These are phyloP conservation scores for Dactylonectria macrodidyma DNA, from an alignment of 2,329 filamentous ascomycete species.

Conservation along the genomic window DNA sequence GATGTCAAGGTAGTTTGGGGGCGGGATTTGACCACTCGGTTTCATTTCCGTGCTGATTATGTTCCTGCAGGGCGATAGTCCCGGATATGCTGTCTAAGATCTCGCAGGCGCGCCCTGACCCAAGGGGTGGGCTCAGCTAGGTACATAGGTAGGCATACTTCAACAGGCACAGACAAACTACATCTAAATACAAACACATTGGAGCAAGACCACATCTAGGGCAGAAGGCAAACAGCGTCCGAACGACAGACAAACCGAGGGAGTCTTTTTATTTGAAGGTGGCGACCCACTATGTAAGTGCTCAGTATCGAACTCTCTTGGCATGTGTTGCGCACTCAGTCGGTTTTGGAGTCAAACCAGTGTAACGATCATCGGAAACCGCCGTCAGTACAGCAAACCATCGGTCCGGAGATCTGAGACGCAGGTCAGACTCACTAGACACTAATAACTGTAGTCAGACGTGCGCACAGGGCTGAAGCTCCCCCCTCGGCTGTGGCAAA, in stretches of 20 bases:
- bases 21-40: background rate
- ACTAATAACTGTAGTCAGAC: background rate
- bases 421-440: background rate
- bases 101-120: background rate
- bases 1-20: background rate
- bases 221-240: background rate
- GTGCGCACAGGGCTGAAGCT: background rate
- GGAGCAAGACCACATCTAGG: too few relatives aligned
- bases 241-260: background rate
- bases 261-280: background rate
- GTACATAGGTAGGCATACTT: background rate
- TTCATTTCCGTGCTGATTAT: background rate
- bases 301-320: background rate
- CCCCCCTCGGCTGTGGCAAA: background rate
- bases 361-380: background rate
- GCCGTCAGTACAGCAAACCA: background rate
- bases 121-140: background rate
- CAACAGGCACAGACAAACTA: background rate
- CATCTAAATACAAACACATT: background rate
- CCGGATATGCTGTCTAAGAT: background rate
- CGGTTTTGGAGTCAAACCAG: background rate
- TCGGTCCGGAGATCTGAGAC: background rate
- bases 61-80: slow-evolving; percentile 14
- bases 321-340: background rate
- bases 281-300: background rate